Evolutionary conservation across 257 asterid genomes (phyloP).

Genomic region (Thymus mandschuricus): DNA sequence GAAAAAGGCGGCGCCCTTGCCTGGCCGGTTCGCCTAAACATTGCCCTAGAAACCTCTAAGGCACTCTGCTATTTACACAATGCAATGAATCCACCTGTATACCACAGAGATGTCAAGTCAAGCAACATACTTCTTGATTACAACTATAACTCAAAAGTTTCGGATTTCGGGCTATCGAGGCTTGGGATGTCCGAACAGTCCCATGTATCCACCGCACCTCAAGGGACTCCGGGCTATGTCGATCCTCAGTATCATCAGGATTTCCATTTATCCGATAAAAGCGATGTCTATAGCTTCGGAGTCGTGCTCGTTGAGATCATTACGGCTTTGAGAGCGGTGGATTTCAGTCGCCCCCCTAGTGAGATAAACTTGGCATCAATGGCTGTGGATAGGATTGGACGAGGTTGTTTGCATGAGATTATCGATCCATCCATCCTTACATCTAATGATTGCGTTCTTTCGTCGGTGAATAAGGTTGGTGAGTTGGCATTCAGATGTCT

Average conservation of each 20-base stretch:
- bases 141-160: background rate
- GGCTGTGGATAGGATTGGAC: conserved; percentile 10
- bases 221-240: conserved; percentile 20
- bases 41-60: background rate
- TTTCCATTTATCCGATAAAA: conserved; percentile 3
- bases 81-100: background rate
- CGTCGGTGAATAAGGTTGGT: conserved; percentile 12
- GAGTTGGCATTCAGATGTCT: conserved; percentile 18
- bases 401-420: background rate
- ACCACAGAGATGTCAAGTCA: conserved; percentile 9
- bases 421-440: background rate
- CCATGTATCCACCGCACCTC: conserved; percentile 11
- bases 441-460: background rate
- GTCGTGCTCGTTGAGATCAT: conserved; percentile 11
- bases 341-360: background rate
- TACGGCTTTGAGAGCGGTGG: conserved; percentile 1
- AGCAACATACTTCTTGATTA: conserved; percentile 17
- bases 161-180: conserved; percentile 19
- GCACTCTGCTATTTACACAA: conserved; percentile 1
- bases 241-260: conserved; percentile 16
- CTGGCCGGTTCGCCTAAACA: conserved; percentile 7
- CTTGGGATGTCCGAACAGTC: background rate
- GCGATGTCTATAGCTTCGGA: conserved; percentile 16
- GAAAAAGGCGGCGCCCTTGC: conserved; percentile 2
- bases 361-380: conserved; percentile 11